Evolutionary conservation across 108 stramenopile species (phyloP), one percentile per base, ranked within the genome.

Genomic region (Fistulifera solaris): DNA sequence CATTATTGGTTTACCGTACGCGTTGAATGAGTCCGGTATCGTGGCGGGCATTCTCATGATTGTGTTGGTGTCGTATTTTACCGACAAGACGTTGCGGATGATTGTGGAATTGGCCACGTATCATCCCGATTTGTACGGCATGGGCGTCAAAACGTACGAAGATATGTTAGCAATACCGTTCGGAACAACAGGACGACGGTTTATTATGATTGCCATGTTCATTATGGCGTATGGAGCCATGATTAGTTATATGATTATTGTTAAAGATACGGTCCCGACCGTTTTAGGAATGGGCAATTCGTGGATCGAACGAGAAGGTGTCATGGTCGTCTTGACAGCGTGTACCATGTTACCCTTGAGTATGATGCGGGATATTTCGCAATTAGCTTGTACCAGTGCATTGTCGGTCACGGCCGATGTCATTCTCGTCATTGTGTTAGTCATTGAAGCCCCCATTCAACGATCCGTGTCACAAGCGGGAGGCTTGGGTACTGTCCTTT

Each of bases 1-100:
- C 13, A 93, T 88, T 38, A 81, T 93, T 55, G 91, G 87, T 11
- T 84, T 93, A 38, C 91, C 91, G 0, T 89, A 71, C 47, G 87
- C 91, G 8, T 23, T 93, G 7, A 58, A 67, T 24, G 58, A 84
- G 58, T 52, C 63, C 8, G 90, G 90, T 4, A 45, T 87, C 0
- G 59, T 75, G 19, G 75, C 76, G 0, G 90, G 90, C 0, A 44
- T 81, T 6, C 27, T 83, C 1, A 48, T 89, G 0, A 46, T 89
- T 0, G 2, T 79, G 6, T 52, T 81, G 24, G 83, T 89, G 0
- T 70, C 78, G 0, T 67, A 67, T 43, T 63, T 85, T 22, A 89
- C 87, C 24, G 83, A 85, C 65, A 81, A 81, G 48, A 67, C 73
- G 1, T 61, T 89, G 12, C 69, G 81, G 17, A 58, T 89, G 38